phyloP scores from a whole-genome alignment of 441 rosid genomes.

The Gossypium trilobum region DNA sequence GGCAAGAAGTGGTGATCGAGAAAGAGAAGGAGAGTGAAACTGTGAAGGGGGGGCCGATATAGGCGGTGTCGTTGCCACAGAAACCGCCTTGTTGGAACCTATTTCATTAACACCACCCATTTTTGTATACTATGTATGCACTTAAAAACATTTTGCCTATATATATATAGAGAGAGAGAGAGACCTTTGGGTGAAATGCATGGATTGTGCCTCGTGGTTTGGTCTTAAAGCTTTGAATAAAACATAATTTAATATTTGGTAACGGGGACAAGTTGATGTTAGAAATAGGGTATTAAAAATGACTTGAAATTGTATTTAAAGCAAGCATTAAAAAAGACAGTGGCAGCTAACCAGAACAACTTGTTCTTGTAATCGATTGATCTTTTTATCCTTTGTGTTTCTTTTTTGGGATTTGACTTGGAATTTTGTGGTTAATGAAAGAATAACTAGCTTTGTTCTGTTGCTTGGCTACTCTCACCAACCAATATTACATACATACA shows the following conservation, averaged over 20 bases:
- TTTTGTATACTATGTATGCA: background rate
- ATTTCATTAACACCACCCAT: slow-evolving; percentile 31
- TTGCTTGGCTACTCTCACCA: background rate
- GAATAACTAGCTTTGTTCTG: background rate
- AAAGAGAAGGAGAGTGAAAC: slow-evolving; percentile 52
- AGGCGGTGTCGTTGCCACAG: slow-evolving; percentile 26
- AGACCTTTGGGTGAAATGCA: background rate
- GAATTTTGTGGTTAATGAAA: background rate
- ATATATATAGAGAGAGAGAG: background rate
- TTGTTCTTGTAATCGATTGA: background rate
- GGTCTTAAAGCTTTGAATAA: background rate
- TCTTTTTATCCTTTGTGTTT: background rate
- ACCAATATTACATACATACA: background rate
- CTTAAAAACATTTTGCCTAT: background rate
- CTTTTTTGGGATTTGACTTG: background rate
- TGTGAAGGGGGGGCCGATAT: slow-evolving; percentile 62
- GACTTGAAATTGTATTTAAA: background rate
- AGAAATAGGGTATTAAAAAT: background rate
- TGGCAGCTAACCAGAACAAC: background rate
- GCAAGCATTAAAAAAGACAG: background rate
- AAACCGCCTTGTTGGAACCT: slow-evolving; percentile 22
- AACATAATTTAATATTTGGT: background rate
- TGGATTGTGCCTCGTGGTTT: background rate
- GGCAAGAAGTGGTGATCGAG: slow-evolving; percentile 47
- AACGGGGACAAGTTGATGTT: background rate